Conservation (phyloP, 1,284 basidiomycete genomes). For the Psilocybe mexicana region DNA sequence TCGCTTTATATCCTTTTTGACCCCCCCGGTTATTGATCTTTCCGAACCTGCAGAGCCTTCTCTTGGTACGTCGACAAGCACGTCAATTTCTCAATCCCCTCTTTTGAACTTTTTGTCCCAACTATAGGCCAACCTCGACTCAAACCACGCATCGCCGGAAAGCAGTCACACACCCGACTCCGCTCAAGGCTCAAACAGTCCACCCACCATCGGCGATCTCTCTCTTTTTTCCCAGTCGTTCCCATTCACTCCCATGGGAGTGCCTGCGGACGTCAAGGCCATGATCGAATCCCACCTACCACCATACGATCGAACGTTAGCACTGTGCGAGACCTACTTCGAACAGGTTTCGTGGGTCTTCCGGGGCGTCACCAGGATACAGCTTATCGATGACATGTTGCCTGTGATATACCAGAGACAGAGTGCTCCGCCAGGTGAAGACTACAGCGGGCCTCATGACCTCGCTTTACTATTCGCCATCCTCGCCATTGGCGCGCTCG, state of each 20-base stretch:
- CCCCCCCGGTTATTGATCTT: constrained; percentile 4
- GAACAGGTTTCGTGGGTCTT: constrained; percentile 62
- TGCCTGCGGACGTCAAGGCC: constrained; percentile 43
- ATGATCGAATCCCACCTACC: constrained; percentile 56
- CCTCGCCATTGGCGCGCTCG: constrained; percentile 57
- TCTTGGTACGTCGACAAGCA: constrained; percentile 27
- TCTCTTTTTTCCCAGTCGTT: constrained; percentile 60
- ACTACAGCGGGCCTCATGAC: constrained; percentile 49
- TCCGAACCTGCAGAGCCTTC: constrained; percentile 29
- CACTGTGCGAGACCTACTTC: constrained; percentile 52
- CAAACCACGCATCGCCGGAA: constrained; percentile 23
- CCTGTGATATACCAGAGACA: constrained; percentile 35
- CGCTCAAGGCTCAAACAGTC: constrained; percentile 31
- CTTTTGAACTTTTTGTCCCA: constrained; percentile 7
- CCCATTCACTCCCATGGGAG: constrained; percentile 63
- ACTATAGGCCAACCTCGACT: constrained; percentile 30
- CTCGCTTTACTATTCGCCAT: constrained; percentile 64
- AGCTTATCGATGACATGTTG: constrained; percentile 58
- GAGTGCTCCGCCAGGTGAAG: constrained; percentile 22
- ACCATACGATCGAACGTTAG: constrained; percentile 43
- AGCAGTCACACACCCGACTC: constrained; percentile 24
- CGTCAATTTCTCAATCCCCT: neutral
- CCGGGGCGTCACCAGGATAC: constrained; percentile 46
- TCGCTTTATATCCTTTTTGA: constrained; percentile 15
- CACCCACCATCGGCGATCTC: constrained; percentile 40